Evolutionary conservation across 2,329 filamentous ascomycete species (phyloP), one percentile per base, ranked within the genome.

Genomic region (Cytospora chrysosperma): DNA sequence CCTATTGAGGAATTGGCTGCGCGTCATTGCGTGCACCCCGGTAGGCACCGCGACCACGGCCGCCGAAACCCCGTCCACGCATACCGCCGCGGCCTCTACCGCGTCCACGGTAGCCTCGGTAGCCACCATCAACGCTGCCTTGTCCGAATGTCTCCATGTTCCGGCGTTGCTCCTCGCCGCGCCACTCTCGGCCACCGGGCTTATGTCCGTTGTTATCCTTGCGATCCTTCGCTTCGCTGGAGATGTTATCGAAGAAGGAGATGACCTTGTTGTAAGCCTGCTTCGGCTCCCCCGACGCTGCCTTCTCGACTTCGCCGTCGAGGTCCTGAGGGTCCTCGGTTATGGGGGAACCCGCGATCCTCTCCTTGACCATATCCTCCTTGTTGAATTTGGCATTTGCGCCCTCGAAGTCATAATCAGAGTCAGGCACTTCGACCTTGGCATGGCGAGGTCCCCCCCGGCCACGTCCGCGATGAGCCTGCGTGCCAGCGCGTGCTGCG

Each of bases 211-310:
- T 82, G 47, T 88, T 88, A 66, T 94, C 91, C 58, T 91, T 88
- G 51, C 95, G 87, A 68, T 99, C 95, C 75, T 91, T 96, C 67
- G 91, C 85, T 74, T 99, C 95, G 69, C 92, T 96, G 0, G 92
- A 96, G 68, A 99, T 97, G 76, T 99, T 97, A 78, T 99, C 95
- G 73, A 99, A 99, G 82, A 99, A 99, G 1, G 92, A 97, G 4
- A 81, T 87, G 6, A 88, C 84, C 77, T 93, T 97, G 80, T 97
- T 94, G 79, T 99, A 99, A 0, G 86, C 84, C 32, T 77, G 74
- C 15, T 76, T 72, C 15, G 68, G 64, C 15, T 68, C 67, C 5
- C 49, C 65, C 0, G 64, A n/a, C 21, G 21, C 61, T 1, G 52
- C 27, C 17, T 51, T 32, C 6, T 66, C 63, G 24, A 34, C 59